Evolutionary conservation across 257 asterid genomes (phyloP), one percentile per base, ranked within the genome.

Genomic region (Capsicum pubescens): DNA sequence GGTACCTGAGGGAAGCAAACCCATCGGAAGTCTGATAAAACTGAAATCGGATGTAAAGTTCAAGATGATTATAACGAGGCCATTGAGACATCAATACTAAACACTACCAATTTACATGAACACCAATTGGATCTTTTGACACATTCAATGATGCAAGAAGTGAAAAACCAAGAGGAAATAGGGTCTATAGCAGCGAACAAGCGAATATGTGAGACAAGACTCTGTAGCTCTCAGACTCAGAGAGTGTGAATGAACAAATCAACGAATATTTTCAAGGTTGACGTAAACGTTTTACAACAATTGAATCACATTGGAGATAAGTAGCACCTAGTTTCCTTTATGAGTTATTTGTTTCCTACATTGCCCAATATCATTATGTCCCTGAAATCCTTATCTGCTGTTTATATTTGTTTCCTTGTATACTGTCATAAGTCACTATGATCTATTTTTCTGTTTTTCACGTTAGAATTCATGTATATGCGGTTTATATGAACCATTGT

Each of bases 1-100:
- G 91, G 91, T 35, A 90, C 91, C 93, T 89, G 87, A 21, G 57
- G 82, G 54, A 86, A 17, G 54, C 57, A 69, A 78, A 46, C 42
- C 55, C 15, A 32, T 42, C 44, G 46, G 19, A 82, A 32, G 11
- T 70, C 14, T n/a, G 14, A 61, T 17, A 52, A 16, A 35, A 60
- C 50, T 69, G 44, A 21, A 19, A 77, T 9, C 8, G 14, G 82
- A 77, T 8, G 50, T 77, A 11, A 77, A 32, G 0, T 26, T 52
- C 64, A 54, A 77, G 26, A 77, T 77, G 66, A 77, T 7, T 21
- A 77, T 54, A 32, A 32, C 12, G 15, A 54, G 32, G 64, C 9
- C 46, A 74, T 74, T 26, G 21, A 52, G 32, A 14, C 6, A 36
- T 77, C 16, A 52, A 32, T 26, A 9, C 15, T 50, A 74, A 74